Percentiles rank a stretch among this genome's conserved stretches.
These are phyloP conservation scores for Penicillium sp. DNA, from an alignment of 2,329 filamentous ascomycete species.

Conservation along the genomic window DNA sequence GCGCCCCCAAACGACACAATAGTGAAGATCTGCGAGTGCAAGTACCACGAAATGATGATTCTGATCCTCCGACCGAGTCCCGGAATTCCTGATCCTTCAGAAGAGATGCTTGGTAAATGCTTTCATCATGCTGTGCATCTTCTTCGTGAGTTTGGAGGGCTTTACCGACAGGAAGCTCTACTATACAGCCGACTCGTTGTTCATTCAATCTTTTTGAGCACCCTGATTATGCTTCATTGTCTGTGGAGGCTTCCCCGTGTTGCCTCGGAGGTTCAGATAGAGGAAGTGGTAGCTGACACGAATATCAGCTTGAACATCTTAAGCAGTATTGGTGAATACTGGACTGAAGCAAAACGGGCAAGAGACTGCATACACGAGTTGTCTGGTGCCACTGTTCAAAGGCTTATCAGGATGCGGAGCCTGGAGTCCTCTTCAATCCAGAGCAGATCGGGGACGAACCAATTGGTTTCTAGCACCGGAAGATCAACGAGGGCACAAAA, in stretches of 20 bases:
- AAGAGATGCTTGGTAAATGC: conserved; percentile 44
- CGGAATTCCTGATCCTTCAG: conserved; percentile 51
- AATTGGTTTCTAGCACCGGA: background rate
- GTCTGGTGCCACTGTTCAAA: conserved; percentile 28
- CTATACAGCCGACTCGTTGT: conserved; percentile 53
- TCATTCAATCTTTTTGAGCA: conserved; percentile 52
- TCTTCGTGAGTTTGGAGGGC: conserved; percentile 43
- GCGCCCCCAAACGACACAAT: conserved; percentile 9
- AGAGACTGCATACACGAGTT: conserved; percentile 34
- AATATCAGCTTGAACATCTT: conserved; percentile 49
- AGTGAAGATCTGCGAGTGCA: conserved; percentile 43
- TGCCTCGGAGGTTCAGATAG: conserved; percentile 38
- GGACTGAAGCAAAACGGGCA: conserved; percentile 47
- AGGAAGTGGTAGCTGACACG: conserved; percentile 46
- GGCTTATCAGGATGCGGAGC: conserved; percentile 19
- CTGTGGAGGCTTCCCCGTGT: conserved; percentile 50
- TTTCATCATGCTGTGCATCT: conserved; percentile 46
- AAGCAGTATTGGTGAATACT: conserved; percentile 55
- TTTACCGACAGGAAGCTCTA: conserved; percentile 50
- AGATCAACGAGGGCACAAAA: background rate
- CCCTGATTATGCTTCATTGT: conserved; percentile 55
- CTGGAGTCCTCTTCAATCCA: conserved; percentile 18
- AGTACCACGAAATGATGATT: conserved; percentile 53
- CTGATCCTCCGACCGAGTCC: conserved; percentile 55
- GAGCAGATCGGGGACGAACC: background rate